Evolutionary conservation across 192 early-diverging fungal species (phyloP), one percentile per base, ranked within the genome.

Genomic region (Podila epicladia): DNA sequence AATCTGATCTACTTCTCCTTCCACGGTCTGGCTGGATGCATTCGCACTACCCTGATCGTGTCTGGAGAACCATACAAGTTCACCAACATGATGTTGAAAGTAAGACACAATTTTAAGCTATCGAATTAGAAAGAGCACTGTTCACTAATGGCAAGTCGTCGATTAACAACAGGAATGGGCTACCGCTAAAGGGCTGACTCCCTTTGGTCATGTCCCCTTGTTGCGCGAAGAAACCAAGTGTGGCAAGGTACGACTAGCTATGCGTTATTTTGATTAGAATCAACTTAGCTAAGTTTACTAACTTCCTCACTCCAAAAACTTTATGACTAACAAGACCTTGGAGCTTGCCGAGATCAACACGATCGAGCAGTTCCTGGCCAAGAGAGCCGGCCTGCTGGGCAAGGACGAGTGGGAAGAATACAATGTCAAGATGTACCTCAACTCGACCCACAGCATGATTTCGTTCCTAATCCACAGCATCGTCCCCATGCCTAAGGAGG

Each of bases 121-220:
- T 24, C 11, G 9, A 19, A 6, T 1, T n/a, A 57, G 29, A 6
- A n/a, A 8, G 51, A 20, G 22, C 0, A 53, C 37, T 55, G n/a
- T 31, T 33, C 26, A 32, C 32, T 26, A 41, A n/a, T 20, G 50
- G 13, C 12, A 26, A 31, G 28, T 9, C 8, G 29, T 32, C 9
- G 3, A 6, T 61, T 8, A 17, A 11, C 24, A 33, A 13, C 66
- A 77, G 70, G 69, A 74, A 11, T 90, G 89, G 89, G 72, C 73
- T 9, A 59, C 51, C 3, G 69, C 76, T 9, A 87, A 88, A 67
- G 11, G 38, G n/a, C 57, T 74, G 49, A 82, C 85, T 13, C 89
- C 87, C 3, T 71, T 85, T 35, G 89, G 89, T 31, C 82, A 85
- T 65, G 64, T 90, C 5, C 89, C 89, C 13, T 75, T 87, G 4